These are phyloP conservation scores for Epichloe gansuensis DNA, from an alignment of 2,329 filamentous ascomycete genomes.

Conservation along the genomic window DNA sequence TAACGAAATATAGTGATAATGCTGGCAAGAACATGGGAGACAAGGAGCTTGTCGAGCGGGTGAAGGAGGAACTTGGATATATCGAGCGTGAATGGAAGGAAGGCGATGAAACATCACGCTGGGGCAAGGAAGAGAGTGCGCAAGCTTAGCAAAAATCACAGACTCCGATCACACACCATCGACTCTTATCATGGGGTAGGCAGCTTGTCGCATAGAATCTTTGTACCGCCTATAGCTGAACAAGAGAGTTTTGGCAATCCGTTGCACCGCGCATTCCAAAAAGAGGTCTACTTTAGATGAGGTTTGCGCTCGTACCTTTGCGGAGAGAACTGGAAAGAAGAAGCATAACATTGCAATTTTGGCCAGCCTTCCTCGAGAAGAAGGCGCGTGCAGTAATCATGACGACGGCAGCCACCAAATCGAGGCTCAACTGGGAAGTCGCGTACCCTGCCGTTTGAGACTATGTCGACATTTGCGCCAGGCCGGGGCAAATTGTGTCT, in stretches of 20 bases:
- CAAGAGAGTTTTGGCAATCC: background rate
- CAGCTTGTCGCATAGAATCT: background rate
- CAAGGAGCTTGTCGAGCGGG: constrained; percentile 60
- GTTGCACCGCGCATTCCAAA: background rate
- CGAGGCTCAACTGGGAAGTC: background rate
- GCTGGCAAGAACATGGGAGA: constrained; percentile 91
- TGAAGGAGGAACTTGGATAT: constrained; percentile 81
- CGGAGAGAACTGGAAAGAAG: background rate
- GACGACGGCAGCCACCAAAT: background rate
- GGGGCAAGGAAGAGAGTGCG: constrained; percentile 46
- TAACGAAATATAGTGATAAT: constrained; percentile 48
- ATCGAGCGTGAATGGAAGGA: constrained; percentile 72
- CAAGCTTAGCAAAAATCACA: background rate
- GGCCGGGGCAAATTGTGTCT: background rate
- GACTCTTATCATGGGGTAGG: background rate
- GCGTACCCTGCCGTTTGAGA: background rate
- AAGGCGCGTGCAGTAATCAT: background rate
- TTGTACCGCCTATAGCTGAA: background rate
- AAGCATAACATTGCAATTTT: background rate
- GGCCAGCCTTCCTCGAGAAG: background rate
- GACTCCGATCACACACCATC: background rate
- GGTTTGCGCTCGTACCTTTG: too few species aligned
- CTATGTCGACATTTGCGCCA: background rate
- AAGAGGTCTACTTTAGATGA: too few species aligned
- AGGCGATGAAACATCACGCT: constrained; percentile 73